A percentile compares a stretch with the other conserved stretches of the same genome.
Conservation (phyloP, 257 asterid species). For the Primulina eburnea region DNA sequence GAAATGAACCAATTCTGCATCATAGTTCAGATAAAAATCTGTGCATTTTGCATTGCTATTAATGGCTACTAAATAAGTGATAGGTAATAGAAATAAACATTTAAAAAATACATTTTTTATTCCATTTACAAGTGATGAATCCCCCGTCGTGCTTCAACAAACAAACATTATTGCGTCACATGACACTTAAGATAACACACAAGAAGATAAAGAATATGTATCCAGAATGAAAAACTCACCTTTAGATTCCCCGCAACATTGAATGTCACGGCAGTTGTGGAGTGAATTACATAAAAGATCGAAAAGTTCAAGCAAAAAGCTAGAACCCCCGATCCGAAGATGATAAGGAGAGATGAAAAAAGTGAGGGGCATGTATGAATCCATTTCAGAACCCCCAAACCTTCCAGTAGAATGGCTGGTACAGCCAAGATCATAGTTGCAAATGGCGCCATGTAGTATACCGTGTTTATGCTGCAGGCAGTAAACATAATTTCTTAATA, state of each 20-base stretch:
- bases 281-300: conserved; percentile 36
- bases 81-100: too few relatives aligned
- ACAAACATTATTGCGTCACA: not conserved
- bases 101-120: too few relatives aligned
- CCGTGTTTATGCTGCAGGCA: conserved; percentile 80
- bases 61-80: too few relatives aligned
- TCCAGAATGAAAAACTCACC: conserved; percentile 40
- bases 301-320: conserved; percentile 91
- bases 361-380: conserved; percentile 56
- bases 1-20: not conserved
- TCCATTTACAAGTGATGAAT: too few relatives aligned
- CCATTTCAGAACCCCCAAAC: conserved; percentile 76
- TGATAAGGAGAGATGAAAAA: conserved; percentile 55
- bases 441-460: conserved; percentile 93
- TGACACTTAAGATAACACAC: not conserved
- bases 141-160: too few relatives aligned
- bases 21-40: not conserved
- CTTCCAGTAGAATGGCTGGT: conserved; percentile 86
- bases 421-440: conserved; percentile 87
- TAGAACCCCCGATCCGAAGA: conserved; percentile 83
- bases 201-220: too few relatives aligned
- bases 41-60: too few relatives aligned
- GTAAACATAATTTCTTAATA: not conserved
- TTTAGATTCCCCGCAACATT: conserved; percentile 97
- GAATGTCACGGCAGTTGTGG: conserved; percentile 97